Conservation (phyloP, 2,329 filamentous ascomycete species). For the Hypoxylon sp. region DNA sequence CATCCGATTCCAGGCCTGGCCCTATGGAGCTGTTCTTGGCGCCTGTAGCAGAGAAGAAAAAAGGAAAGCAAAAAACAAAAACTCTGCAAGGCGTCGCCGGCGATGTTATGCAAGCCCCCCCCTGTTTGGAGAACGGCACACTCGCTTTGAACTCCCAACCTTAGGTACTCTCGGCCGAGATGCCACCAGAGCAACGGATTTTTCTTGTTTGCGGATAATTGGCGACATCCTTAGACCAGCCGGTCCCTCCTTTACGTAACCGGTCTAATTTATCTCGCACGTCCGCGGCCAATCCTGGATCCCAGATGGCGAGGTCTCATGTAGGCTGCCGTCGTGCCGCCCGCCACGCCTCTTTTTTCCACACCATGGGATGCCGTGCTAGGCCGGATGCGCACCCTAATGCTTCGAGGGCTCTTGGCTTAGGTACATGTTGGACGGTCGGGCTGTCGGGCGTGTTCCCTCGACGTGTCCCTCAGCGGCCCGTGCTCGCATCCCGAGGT, state of each 20-base stretch:
- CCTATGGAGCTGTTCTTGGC: too few species aligned
- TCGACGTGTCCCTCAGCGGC: constrained; percentile 15
- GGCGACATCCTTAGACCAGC: too few species aligned
- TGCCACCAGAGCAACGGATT: not conserved
- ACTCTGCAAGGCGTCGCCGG: too few species aligned
- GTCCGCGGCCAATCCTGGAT: constrained; percentile 13
- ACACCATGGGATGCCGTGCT: constrained; percentile 1
- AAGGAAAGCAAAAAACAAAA: too few species aligned
- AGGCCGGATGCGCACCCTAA: not conserved
- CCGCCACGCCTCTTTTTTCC: constrained; percentile 4
- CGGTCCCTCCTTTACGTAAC: constrained; percentile 1
- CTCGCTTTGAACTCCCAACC: too few species aligned
- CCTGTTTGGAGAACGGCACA: too few species aligned
- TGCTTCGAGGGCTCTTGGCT: not conserved
- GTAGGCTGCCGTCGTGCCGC: not conserved
- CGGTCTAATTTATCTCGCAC: constrained; percentile 20
- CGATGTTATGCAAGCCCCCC: too few species aligned
- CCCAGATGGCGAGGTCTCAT: constrained; percentile 8
- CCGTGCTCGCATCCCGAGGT: constrained; percentile 14
- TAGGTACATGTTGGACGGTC: too few species aligned
- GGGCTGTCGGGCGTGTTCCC: too few species aligned
- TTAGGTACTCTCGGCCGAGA: too few species aligned
- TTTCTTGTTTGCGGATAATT: not conserved
- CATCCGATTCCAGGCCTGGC: too few species aligned
- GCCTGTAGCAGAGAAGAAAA: too few species aligned